A percentile compares a stretch with the other conserved stretches of the same genome.
Evolutionary conservation across 495 filamentous ascomycete genomes (phyloP).

Genomic region (Daldinia decipiens): DNA sequence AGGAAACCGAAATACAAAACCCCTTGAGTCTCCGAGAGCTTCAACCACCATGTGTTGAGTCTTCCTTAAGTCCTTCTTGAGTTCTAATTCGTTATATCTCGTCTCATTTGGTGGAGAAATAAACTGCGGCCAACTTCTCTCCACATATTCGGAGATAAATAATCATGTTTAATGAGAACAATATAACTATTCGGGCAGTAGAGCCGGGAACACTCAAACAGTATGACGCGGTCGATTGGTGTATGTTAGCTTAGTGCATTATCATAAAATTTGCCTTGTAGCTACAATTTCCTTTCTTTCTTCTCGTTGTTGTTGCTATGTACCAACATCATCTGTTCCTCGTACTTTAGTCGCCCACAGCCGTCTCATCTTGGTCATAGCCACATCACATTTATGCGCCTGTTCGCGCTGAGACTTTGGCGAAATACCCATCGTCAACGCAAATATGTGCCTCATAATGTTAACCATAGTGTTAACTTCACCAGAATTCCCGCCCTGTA

Average conservation of each 20-base stretch:
- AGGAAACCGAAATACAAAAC: conserved; percentile 5
- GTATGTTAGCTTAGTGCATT: no score
- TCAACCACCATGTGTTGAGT: neutral
- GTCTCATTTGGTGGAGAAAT: neutral
- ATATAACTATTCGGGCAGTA: conserved; percentile 3
- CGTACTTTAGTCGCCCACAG: no score
- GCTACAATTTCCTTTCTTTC: neutral
- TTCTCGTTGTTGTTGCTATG: neutral
- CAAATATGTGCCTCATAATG: neutral
- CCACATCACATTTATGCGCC: no score
- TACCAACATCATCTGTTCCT: no score
- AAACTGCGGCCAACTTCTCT: neutral
- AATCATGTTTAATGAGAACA: conserved; percentile 1
- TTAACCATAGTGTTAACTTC: neutral
- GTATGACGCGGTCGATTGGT: neutral
- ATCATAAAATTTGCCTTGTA: no score
- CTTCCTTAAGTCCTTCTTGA: neutral
- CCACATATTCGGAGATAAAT: conserved; percentile 10
- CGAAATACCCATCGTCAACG: conserved; percentile 1
- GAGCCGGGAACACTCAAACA: neutral
- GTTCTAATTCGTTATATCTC: neutral
- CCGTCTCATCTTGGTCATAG: no score
- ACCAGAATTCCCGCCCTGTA: neutral
- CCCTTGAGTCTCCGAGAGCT: conserved; percentile 1
- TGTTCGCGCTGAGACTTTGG: neutral